These are phyloP conservation scores for Cyberlindnera maritima DNA, from an alignment of 805 yeast species.

Conservation along the genomic window DNA sequence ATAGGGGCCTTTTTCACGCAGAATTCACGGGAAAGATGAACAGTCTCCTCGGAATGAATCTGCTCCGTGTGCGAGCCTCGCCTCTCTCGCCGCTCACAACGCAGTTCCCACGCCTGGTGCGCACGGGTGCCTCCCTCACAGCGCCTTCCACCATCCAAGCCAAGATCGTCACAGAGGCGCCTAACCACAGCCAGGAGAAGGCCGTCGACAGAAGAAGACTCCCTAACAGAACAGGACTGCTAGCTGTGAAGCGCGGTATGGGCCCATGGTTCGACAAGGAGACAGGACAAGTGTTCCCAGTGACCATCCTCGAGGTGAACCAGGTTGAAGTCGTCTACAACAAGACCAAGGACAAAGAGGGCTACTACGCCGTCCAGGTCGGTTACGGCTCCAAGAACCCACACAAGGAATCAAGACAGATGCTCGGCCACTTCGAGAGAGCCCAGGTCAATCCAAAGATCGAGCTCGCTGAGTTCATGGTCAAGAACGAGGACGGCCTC, in stretches of 20 bases:
- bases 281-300: conserved; percentile 69
- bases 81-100: conserved; percentile 9
- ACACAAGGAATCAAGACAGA: conserved; percentile 58
- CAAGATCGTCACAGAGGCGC: conserved; percentile 39
- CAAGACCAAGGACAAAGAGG: conserved; percentile 69
- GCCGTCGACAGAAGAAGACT: conserved; percentile 72
- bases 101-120: conserved; percentile 27
- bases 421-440: conserved; percentile 73
- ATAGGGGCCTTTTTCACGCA: neutral
- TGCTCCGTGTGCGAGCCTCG: conserved; percentile 14
- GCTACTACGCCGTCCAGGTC: conserved; percentile 81
- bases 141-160: conserved; percentile 34
- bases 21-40: conserved; percentile 6
- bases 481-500: conserved; percentile 61
- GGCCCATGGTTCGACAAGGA: conserved; percentile 70
- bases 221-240: conserved; percentile 75
- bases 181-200: conserved; percentile 64
- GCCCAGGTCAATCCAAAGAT: conserved; percentile 85
- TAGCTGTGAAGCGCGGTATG: conserved; percentile 89
- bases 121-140: conserved; percentile 34
- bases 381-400: conserved; percentile 74
- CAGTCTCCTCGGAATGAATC: conserved; percentile 14
- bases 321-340: conserved; percentile 80
- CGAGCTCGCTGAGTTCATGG: conserved; percentile 73
- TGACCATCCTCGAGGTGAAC: conserved; percentile 85